phyloP scores from a whole-genome alignment of 164 flowering plant genomes.

The Umbilicus rupestris region DNA sequence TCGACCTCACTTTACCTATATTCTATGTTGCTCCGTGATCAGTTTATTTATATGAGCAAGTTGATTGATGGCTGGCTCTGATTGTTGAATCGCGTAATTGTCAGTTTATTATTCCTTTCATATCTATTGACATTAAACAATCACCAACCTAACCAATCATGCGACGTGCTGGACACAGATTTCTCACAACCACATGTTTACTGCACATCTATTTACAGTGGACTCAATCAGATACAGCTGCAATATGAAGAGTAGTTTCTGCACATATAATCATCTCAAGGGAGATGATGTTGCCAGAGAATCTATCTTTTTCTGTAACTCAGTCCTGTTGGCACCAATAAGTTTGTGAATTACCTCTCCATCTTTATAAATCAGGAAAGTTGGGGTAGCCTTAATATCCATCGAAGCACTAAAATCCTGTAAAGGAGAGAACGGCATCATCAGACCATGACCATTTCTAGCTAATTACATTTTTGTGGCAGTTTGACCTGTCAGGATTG shows the following conservation, averaged over 20 bases:
- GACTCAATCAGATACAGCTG: background rate
- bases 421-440: background rate
- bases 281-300: conserved; percentile 11
- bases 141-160: too few species aligned
- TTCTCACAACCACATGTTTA: too few species aligned
- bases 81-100: too few species aligned
- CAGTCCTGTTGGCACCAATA: conserved; percentile 86
- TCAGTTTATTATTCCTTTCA: too few species aligned
- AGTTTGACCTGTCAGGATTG: background rate
- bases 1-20: too few species aligned
- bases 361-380: conserved; percentile 74
- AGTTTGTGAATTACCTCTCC: conserved; percentile 79
- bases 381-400: conserved; percentile 95
- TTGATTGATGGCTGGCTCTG: too few species aligned
- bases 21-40: too few species aligned
- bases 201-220: too few species aligned
- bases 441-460: background rate
- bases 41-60: too few species aligned
- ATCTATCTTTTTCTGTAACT: conserved; percentile 62
- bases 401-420: conserved; percentile 90
- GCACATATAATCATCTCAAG: background rate
- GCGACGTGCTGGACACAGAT: too few species aligned
- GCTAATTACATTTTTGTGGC: background rate
- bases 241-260: background rate
- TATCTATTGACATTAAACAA: too few species aligned